phyloP scores from a whole-genome alignment of 345 rosid genomes.

The Brassica rapa region DNA sequence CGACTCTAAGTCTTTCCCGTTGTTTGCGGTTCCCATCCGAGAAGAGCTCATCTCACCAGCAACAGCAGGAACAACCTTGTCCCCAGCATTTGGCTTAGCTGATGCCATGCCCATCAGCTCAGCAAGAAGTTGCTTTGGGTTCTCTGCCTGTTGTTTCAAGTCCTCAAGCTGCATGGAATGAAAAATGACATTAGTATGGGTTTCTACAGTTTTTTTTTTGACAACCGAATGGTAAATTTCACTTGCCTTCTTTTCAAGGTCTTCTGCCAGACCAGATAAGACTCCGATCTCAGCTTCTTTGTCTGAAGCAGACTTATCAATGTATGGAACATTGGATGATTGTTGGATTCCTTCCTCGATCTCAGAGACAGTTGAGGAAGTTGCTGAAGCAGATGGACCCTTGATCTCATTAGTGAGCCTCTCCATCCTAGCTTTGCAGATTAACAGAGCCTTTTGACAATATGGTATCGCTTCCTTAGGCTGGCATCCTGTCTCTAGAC shows the following conservation, averaged over 20 bases:
- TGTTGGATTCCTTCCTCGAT: conserved; percentile 56
- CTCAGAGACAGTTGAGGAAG: conserved; percentile 55
- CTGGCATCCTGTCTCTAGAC: conserved; percentile 81
- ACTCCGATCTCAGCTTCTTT: conserved; percentile 77
- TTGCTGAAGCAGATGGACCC: conserved; percentile 50
- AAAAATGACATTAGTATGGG: not conserved
- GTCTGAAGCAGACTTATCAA: conserved; percentile 50
- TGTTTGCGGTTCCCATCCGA: conserved; percentile 50
- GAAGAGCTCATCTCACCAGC: conserved; percentile 56
- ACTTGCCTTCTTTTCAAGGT: conserved; percentile 87
- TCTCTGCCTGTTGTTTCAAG: conserved; percentile 64
- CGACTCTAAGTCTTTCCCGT: conserved; percentile 55
- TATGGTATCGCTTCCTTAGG: conserved; percentile 77
- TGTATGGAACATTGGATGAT: conserved; percentile 54
- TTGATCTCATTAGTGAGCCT: conserved; percentile 62
- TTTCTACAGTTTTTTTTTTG: not conserved
- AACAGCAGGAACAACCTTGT: conserved; percentile 48
- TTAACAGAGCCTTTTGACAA: conserved; percentile 74
- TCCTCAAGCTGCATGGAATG: conserved; percentile 79
- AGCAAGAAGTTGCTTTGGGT: conserved; percentile 69
- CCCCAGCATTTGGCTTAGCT: conserved; percentile 43
- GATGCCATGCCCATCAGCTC: conserved; percentile 73
- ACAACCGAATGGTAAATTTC: not conserved
- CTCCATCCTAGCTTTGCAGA: conserved; percentile 70
- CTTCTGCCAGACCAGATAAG: conserved; percentile 66